phyloP scores from a whole-genome alignment of 768 basidiomycete genomes.

The Roridomyces roridus region DNA sequence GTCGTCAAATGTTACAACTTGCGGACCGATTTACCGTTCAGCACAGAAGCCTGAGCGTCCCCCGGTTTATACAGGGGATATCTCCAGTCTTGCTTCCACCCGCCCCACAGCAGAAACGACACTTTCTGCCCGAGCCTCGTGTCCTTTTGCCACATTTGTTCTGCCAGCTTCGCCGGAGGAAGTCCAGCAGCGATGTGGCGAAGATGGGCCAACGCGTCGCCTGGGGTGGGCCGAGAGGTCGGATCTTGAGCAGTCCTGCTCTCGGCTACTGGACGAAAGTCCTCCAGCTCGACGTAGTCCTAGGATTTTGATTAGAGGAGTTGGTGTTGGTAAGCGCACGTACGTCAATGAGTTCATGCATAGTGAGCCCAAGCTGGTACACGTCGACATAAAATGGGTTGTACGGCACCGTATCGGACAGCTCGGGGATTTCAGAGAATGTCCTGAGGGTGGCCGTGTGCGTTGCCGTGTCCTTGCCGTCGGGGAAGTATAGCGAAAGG shows the following conservation, averaged over 20 bases:
- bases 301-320: not conserved
- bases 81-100: not conserved
- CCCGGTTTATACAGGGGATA: no score
- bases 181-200: not conserved
- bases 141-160: slow-evolving; percentile 11
- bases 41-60: no score
- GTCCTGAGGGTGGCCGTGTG: not conserved
- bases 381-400: slow-evolving; percentile 17
- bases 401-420: slow-evolving; percentile 10
- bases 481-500: not conserved
- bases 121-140: slow-evolving; percentile 2
- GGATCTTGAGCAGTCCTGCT: slow-evolving; percentile 6
- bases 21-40: no score
- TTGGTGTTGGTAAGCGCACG: not conserved
- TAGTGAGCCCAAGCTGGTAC: slow-evolving; percentile 12
- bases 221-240: not conserved
- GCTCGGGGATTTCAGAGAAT: slow-evolving; percentile 10
- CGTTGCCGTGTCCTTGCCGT: slow-evolving; percentile 3
- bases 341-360: slow-evolving; percentile 1
- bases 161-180: not conserved
- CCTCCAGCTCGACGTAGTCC: not conserved
- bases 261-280: not conserved
- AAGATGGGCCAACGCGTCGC: not conserved
- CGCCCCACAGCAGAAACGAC: no score
- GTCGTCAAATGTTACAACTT: no score